These are phyloP conservation scores for Eleusine indica DNA, from an alignment of 176 grass and related monocot species.

Conservation along the genomic window DNA sequence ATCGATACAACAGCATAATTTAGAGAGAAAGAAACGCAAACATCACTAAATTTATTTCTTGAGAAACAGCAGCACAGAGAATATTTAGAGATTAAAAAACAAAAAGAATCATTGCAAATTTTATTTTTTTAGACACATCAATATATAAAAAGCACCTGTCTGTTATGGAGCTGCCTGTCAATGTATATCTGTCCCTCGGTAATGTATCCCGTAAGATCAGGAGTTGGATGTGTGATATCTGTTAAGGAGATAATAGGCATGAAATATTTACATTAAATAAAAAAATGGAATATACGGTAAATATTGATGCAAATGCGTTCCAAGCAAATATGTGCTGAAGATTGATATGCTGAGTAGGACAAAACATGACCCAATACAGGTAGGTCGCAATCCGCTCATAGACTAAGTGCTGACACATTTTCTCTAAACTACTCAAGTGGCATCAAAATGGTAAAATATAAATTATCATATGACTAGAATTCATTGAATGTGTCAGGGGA, in stretches of 20 bases:
- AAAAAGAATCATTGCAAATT: neutral
- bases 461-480: neutral
- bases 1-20: constrained; percentile 39
- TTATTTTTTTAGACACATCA: neutral
- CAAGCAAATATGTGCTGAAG: neutral
- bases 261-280: constrained; percentile 1
- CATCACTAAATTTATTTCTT: neutral
- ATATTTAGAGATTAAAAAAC: neutral
- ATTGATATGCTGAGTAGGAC: neutral
- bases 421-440: neutral
- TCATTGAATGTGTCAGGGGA: neutral
- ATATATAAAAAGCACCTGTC: constrained; percentile 65
- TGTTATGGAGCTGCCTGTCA: constrained; percentile 94
- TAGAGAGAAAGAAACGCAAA: neutral
- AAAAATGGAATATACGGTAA: neutral
- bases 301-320: neutral
- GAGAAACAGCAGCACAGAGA: neutral
- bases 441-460: neutral
- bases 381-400: neutral
- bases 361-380: neutral
- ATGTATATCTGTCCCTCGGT: constrained; percentile 99
- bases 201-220: constrained; percentile 98
- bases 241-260: constrained; percentile 21
- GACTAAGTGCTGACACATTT: constrained; percentile 2
- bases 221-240: constrained; percentile 99